These are phyloP conservation scores for Selenicereus undatus DNA, from an alignment of 148 eudicot genomes.

Conservation along the genomic window DNA sequence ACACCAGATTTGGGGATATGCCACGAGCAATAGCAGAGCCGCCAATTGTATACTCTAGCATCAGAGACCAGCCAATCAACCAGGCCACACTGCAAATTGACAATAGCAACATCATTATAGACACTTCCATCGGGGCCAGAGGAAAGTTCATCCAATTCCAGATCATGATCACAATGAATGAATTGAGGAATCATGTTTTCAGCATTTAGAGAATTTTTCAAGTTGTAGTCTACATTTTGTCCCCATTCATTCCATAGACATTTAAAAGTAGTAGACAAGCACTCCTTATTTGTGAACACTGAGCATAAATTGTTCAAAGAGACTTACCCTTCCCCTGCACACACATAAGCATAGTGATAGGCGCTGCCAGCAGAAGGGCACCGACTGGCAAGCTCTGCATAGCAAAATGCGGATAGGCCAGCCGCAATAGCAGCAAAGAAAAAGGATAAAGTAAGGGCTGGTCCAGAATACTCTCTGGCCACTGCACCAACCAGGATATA, in stretches of 20 bases:
- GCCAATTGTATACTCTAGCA: constrained; percentile 80
- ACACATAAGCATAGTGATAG: constrained; percentile 81
- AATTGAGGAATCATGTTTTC: not conserved
- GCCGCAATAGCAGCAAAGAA: constrained; percentile 83
- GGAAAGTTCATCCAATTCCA: not conserved
- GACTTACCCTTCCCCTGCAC: constrained; percentile 82
- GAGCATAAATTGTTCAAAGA: not conserved
- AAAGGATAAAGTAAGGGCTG: constrained; percentile 78
- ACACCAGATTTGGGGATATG: constrained; percentile 82
- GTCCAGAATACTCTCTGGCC: constrained; percentile 79
- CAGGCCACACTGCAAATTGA: constrained; percentile 64
- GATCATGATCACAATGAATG: not conserved
- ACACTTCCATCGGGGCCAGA: not conserved
- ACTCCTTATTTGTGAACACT: not conserved
- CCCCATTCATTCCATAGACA: not conserved
- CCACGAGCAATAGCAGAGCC: constrained; percentile 94
- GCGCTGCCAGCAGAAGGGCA: constrained; percentile 96
- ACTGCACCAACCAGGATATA: constrained; percentile 89
- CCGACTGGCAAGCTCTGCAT: constrained; percentile 92
- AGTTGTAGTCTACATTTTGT: not conserved
- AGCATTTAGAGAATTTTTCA: not conserved
- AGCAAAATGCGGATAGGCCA: constrained; percentile 86
- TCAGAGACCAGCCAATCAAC: constrained; percentile 81
- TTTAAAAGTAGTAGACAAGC: not conserved
- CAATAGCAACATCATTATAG: not conserved